Base-by-base conservation (phyloP, 768 basidiomycete genomes). In the Naganishia onofrii region DNA sequence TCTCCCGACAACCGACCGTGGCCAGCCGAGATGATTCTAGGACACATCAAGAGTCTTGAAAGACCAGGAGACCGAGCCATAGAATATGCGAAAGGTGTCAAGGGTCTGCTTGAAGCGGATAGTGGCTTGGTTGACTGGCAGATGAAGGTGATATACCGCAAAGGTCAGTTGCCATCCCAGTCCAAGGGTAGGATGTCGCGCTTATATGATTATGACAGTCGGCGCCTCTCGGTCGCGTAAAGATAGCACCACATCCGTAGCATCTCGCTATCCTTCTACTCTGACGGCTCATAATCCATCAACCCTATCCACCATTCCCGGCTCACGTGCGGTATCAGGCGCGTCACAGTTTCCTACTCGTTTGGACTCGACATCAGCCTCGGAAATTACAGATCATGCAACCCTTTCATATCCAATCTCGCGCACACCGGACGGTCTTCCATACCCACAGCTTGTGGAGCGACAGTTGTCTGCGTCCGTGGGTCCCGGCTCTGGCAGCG, bases 21-120 rank as follows among this genome's bases (percentile, higher is more conserved):
- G 79, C 79, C 79, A 29, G 71, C 76, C 0, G 79, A 77, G 19
- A 80, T 80, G 79, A 57, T 78, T n/a, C 75, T 75, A 53, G 74
- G 76, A 5, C 73, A 77, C 69, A 72, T 80, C 38, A 79, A 78
- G 70, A 58, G 67, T 6, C 36, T 79, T 66, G 75, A 76, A 55
- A 69, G 72, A 51, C 66, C 79, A 1, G 79, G 79, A 1, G 79
- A 80, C 68, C 28, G 79, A 26, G 77, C 79, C 6, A 73, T 75
- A 68, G 77, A 66, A 21, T 80, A 80, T 71, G 78, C 78, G 0
- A 77, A 65, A 44, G 78, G 71, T 0, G 75, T 77, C 54, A 77
- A 78, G 57, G 78, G 77, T n/a, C 56, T 80, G 67, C 46, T 75
- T 23, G 55, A 70, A 34, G 72, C 77, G 0, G 79, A 80, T 54